Conservation (phyloP, 2,329 filamentous ascomycete species). For the Lachnellula cervina region DNA sequence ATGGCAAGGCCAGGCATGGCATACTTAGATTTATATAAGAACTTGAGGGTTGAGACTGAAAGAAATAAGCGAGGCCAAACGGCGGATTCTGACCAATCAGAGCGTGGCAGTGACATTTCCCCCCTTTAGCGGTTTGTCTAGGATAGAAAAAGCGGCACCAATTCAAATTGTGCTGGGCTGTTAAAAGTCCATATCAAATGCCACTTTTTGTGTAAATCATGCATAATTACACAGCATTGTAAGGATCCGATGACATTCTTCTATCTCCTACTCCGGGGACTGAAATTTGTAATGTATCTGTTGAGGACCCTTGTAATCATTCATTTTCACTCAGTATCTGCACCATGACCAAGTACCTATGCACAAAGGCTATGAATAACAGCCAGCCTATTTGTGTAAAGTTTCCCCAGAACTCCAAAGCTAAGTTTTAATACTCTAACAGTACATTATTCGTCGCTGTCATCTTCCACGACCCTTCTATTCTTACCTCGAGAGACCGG, state of each 20-base stretch:
- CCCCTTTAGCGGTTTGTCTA: neutral
- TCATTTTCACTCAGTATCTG: no score
- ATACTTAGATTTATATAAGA: neutral
- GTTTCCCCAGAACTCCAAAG: slow-evolving; percentile 14
- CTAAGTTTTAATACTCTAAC: slow-evolving; percentile 15
- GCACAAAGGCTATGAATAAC: neutral
- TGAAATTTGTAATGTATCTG: no score
- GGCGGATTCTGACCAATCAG: slow-evolving; percentile 21
- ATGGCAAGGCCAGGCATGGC: neutral
- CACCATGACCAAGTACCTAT: neutral
- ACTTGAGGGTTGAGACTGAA: neutral
- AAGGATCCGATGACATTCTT: no score
- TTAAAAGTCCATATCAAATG: no score
- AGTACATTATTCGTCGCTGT: slow-evolving; percentile 22
- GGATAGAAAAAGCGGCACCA: neutral
- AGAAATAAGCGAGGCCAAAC: slow-evolving; percentile 6
- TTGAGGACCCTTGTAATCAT: no score
- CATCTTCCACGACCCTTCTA: slow-evolving; percentile 14
- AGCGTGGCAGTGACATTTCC: slow-evolving; percentile 3
- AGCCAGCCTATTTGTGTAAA: neutral
- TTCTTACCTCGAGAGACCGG: slow-evolving; percentile 5
- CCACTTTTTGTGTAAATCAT: no score
- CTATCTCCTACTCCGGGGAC: no score
- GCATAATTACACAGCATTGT: no score
- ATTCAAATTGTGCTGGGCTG: neutral